phyloP scores from a whole-genome alignment of 2,329 filamentous ascomycete species.

The Fusarium heterosporum region DNA sequence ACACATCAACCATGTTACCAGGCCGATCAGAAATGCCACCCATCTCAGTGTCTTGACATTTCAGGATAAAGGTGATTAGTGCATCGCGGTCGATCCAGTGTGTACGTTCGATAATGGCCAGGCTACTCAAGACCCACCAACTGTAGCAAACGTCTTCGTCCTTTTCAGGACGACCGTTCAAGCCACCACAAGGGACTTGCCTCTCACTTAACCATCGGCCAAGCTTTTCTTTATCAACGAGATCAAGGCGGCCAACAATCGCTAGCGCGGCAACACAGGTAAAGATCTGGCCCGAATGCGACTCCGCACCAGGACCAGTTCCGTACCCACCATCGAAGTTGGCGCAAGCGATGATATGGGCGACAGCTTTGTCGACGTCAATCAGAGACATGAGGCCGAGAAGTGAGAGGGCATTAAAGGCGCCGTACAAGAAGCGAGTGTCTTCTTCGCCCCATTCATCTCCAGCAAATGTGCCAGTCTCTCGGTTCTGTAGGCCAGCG shows the following conservation, averaged over 20 bases:
- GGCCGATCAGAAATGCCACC: constrained; percentile 93
- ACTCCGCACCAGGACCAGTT: constrained; percentile 88
- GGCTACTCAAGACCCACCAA: constrained; percentile 96
- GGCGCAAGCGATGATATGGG: constrained; percentile 82
- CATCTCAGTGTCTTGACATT: constrained; percentile 84
- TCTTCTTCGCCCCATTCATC: constrained; percentile 98
- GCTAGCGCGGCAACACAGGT: constrained; percentile 89
- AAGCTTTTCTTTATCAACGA: constrained; percentile 84
- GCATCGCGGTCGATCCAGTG: constrained; percentile 94
- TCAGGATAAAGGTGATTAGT: constrained; percentile 83
- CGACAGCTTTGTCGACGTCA: constrained; percentile 82
- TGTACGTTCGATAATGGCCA: constrained; percentile 86
- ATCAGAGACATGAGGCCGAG: constrained; percentile 78
- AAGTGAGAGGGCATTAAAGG: constrained; percentile 89
- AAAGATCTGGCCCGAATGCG: constrained; percentile 94
- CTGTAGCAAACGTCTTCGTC: constrained; percentile 97
- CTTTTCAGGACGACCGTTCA: constrained; percentile 97
- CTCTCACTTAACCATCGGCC: constrained; percentile 93
- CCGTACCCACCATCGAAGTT: constrained; percentile 98
- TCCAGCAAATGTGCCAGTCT: constrained; percentile 89
- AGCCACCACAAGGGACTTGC: constrained; percentile 85
- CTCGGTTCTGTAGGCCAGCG: constrained; percentile 80
- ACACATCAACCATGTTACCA: constrained; percentile 96
- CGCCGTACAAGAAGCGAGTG: constrained; percentile 92
- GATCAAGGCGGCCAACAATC: constrained; percentile 83